These are phyloP conservation scores for Pezicula rhizophila DNA, from an alignment of 2,329 filamentous ascomycete species.

Conservation along the genomic window DNA sequence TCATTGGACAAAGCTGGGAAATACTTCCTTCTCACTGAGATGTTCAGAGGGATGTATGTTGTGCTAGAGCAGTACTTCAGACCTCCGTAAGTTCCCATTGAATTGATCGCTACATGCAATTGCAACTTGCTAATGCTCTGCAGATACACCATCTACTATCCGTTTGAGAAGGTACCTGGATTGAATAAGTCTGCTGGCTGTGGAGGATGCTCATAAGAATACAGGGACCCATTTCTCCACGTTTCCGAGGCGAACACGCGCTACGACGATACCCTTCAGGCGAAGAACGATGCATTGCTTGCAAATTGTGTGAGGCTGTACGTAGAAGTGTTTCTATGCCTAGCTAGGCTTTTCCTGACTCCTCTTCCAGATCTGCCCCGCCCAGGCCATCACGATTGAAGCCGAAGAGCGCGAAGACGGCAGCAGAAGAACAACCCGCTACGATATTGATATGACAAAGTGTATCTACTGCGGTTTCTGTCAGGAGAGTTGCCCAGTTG, in stretches of 20 bases:
- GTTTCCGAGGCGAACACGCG: constrained; percentile 97
- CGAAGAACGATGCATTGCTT: constrained; percentile 98
- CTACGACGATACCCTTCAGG: constrained; percentile 93
- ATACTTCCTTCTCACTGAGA: constrained; percentile 93
- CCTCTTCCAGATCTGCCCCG: constrained; percentile 71
- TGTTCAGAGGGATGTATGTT: constrained; percentile 97
- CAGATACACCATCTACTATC: constrained; percentile 97
- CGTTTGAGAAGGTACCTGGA: constrained; percentile 77
- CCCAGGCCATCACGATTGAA: constrained; percentile 97
- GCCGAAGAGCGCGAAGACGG: constrained; percentile 97
- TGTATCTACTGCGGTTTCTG: constrained; percentile 99
- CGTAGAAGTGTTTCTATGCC: constrained; percentile 9
- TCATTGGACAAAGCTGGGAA: constrained; percentile 79
- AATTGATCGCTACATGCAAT: constrained; percentile 7
- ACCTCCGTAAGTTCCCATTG: constrained; percentile 70
- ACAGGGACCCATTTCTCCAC: constrained; percentile 89
- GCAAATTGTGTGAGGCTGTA: constrained; percentile 96
- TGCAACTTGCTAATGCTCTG: constrained; percentile 21
- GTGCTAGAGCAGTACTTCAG: constrained; percentile 97
- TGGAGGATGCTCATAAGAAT: constrained; percentile 15
- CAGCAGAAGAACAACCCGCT: constrained; percentile 88
- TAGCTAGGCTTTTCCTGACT: constrained; percentile 9
- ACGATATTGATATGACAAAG: constrained; percentile 99
- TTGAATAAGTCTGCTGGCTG: background rate
- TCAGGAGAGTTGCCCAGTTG: constrained; percentile 97